phyloP scores from a whole-genome alignment of 768 basidiomycete species.

The Boletus pseudo-olivaceus region DNA sequence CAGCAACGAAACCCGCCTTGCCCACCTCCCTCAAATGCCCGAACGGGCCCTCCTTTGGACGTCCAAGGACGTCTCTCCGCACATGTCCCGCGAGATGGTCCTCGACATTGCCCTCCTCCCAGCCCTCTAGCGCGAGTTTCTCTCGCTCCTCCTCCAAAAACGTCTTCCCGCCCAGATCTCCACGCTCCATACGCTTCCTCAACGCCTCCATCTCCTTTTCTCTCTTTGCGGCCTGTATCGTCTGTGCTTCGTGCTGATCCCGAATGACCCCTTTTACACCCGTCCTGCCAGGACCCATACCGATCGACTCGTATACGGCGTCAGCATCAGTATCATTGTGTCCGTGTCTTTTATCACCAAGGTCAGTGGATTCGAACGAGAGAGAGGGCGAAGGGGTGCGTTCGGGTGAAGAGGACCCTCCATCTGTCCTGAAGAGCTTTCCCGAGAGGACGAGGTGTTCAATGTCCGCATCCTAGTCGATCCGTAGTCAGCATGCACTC shows the following conservation, averaged over 20 bases:
- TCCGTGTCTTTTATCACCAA: slow-evolving; percentile 48
- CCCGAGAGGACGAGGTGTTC: slow-evolving; percentile 78
- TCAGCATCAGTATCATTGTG: slow-evolving; percentile 37
- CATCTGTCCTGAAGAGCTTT: slow-evolving; percentile 57
- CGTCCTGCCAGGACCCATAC: slow-evolving; percentile 83
- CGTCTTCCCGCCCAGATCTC: slow-evolving; percentile 63
- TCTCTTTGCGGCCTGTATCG: slow-evolving; percentile 49
- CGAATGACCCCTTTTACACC: slow-evolving; percentile 89
- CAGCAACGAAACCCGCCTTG: slow-evolving; percentile 62
- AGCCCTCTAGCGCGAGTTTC: slow-evolving; percentile 45
- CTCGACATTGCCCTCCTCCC: slow-evolving; percentile 32
- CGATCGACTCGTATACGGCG: slow-evolving; percentile 53
- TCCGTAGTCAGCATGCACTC: background rate
- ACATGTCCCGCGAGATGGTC: slow-evolving; percentile 13
- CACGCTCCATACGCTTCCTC: slow-evolving; percentile 59
- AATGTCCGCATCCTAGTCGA: slow-evolving; percentile 43
- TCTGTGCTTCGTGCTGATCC: slow-evolving; percentile 68
- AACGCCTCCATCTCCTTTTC: slow-evolving; percentile 51
- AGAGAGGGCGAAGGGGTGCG: slow-evolving; percentile 55
- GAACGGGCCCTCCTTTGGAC: slow-evolving; percentile 53
- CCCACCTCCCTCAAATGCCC: slow-evolving; percentile 84
- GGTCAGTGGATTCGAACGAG: slow-evolving; percentile 32
- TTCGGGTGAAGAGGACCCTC: slow-evolving; percentile 58
- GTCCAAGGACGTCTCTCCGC: slow-evolving; percentile 44
- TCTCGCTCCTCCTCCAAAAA: slow-evolving; percentile 75